A percentile compares a stretch with the other conserved stretches of the same genome.
These are phyloP conservation scores for Davidsoniella eucalypti DNA, from an alignment of 2,329 filamentous ascomycete species.

Conservation along the genomic window DNA sequence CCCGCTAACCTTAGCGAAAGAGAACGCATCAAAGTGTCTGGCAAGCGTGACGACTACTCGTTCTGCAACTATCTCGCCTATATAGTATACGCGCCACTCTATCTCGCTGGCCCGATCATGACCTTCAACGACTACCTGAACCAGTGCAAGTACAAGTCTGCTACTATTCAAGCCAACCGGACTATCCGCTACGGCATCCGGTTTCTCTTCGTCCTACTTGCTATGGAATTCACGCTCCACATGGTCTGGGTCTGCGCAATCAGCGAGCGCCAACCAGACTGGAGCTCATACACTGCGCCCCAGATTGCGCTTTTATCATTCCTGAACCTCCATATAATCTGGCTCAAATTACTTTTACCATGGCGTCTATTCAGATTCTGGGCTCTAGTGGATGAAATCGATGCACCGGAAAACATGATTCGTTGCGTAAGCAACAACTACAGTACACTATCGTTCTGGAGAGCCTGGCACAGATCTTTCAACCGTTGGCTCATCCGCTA, in stretches of 20 bases:
- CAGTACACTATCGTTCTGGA: conserved; percentile 82
- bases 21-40: conserved; percentile 67
- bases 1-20: conserved; percentile 71
- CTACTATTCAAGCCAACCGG: conserved; percentile 52
- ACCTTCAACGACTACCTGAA: conserved; percentile 98
- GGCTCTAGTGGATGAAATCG: conserved; percentile 76
- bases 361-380: conserved; percentile 99
- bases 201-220: conserved; percentile 62
- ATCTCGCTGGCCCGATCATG: conserved; percentile 80
- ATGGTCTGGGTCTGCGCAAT: conserved; percentile 91
- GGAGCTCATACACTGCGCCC: conserved; percentile 68
- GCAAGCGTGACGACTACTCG: conserved; percentile 51
- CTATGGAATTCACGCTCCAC: conserved; percentile 84
- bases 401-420: conserved; percentile 96
- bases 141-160: conserved; percentile 57
- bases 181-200: conserved; percentile 71
- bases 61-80: conserved; percentile 86
- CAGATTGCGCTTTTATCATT: conserved; percentile 83
- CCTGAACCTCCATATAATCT: conserved; percentile 94
- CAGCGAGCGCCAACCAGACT: conserved; percentile 60
- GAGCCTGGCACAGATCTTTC: conserved; percentile 86
- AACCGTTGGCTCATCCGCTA: conserved; percentile 93
- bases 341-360: conserved; percentile 89
- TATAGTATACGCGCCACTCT: conserved; percentile 78
- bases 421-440: conserved; percentile 94